Evolutionary conservation across 306 rosid genomes (phyloP).

Genomic region (Sophora flavescens): DNA sequence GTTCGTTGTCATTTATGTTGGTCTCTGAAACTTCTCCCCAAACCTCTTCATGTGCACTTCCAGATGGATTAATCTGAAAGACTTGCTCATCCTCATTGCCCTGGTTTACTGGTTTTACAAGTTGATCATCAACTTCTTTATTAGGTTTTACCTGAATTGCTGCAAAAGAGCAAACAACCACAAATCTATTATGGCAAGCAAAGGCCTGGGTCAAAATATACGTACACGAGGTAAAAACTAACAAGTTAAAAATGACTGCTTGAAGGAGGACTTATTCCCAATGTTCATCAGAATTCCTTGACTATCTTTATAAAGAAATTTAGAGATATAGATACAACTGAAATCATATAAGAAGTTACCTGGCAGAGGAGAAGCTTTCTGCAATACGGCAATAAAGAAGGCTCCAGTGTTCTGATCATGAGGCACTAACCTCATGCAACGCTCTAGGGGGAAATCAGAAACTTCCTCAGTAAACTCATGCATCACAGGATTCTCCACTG

Average conservation of each 20-base stretch:
- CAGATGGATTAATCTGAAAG: conserved; percentile 51
- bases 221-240: neutral
- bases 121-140: conserved; percentile 45
- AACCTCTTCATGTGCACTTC: conserved; percentile 49
- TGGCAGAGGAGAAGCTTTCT: conserved; percentile 75
- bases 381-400: conserved; percentile 86
- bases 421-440: conserved; percentile 86
- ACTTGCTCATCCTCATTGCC: conserved; percentile 52
- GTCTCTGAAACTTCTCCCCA: conserved; percentile 57
- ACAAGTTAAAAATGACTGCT: neutral
- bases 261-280: conserved; percentile 25
- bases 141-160: conserved; percentile 61
- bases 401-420: conserved; percentile 98
- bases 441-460: conserved; percentile 80
- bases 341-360: conserved; percentile 57
- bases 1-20: conserved; percentile 57
- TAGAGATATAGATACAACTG: conserved; percentile 23
- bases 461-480: conserved; percentile 60
- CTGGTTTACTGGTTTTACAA: conserved; percentile 48
- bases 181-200: conserved; percentile 17
- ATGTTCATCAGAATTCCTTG: conserved; percentile 24
- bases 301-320: conserved; percentile 18
- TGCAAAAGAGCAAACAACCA: conserved; percentile 44
- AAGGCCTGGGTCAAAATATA: conserved; percentile 9
- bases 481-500: conserved; percentile 47